These are phyloP conservation scores for Scheffersomyces lignosus DNA, from an alignment of 805 yeast genomes.

Conservation along the genomic window DNA sequence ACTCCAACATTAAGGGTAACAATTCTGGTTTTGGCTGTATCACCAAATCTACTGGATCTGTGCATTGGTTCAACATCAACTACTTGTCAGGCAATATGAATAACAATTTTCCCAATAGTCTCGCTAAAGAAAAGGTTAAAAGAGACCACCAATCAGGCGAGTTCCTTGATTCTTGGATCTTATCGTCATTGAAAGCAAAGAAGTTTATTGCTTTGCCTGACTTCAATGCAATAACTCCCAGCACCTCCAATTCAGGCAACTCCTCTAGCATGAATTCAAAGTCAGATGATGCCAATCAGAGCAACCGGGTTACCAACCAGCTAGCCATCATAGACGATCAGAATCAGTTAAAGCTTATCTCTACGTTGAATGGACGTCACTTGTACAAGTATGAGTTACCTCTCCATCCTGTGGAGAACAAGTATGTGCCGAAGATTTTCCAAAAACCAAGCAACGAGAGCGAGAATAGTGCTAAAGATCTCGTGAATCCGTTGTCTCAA, in stretches of 20 bases:
- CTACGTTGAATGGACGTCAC: slow-evolving; percentile 39
- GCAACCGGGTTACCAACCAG: slow-evolving; percentile 18
- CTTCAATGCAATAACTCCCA: neutral
- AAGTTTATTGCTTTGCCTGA: slow-evolving; percentile 27
- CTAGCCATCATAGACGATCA: slow-evolving; percentile 33
- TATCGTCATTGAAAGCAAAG: slow-evolving; percentile 37
- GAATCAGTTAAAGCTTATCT: slow-evolving; percentile 31
- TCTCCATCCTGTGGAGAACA: slow-evolving; percentile 17
- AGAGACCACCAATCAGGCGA: slow-evolving; percentile 7
- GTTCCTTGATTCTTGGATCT: slow-evolving; percentile 46
- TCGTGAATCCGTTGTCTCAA: slow-evolving; percentile 42
- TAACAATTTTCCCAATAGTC: slow-evolving; percentile 30
- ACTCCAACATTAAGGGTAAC: slow-evolving; percentile 15
- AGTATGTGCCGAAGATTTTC: neutral
- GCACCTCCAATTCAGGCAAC: slow-evolving; percentile 8
- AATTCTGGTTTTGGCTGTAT: slow-evolving; percentile 51
- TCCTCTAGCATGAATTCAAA: slow-evolving; percentile 5
- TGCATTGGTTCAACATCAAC: slow-evolving; percentile 59
- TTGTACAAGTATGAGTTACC: slow-evolving; percentile 45
- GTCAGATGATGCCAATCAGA: slow-evolving; percentile 4
- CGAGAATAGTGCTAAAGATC: neutral
- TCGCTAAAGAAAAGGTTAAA: neutral
- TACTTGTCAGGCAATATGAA: slow-evolving; percentile 34
- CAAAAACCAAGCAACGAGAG: neutral
- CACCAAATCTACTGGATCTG: slow-evolving; percentile 54